Percentiles rank a stretch among this genome's conserved stretches.
phyloP scores from a whole-genome alignment of 495 filamentous ascomycete species.

The Sphaerosporella brunnea region DNA sequence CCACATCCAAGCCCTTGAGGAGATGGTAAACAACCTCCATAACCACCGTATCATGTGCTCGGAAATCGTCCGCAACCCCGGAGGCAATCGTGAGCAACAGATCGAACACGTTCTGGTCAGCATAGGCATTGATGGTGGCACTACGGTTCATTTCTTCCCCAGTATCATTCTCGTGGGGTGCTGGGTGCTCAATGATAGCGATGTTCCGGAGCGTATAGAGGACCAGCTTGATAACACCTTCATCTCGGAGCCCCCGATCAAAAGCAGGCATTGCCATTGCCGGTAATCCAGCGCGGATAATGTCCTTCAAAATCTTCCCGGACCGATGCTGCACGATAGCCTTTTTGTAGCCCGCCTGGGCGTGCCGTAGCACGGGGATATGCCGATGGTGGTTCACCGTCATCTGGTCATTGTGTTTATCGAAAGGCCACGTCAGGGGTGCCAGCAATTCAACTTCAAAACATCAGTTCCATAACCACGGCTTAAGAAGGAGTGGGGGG shows the following conservation, averaged over 20 bases:
- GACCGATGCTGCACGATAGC: slow-evolving; percentile 65
- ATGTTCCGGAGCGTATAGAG: slow-evolving; percentile 81
- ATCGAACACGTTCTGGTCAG: slow-evolving; percentile 75
- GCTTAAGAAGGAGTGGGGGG: background rate
- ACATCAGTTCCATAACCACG: too few relatives aligned
- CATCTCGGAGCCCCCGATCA: slow-evolving; percentile 63
- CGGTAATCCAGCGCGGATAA: slow-evolving; percentile 65
- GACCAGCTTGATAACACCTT: slow-evolving; percentile 82
- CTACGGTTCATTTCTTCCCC: slow-evolving; percentile 68
- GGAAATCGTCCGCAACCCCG: slow-evolving; percentile 79
- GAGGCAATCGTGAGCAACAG: slow-evolving; percentile 71
- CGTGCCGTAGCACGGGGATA: slow-evolving; percentile 68
- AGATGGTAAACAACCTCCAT: slow-evolving; percentile 85
- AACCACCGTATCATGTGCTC: slow-evolving; percentile 61
- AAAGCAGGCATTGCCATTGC: slow-evolving; percentile 63
- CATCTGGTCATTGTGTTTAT: slow-evolving; percentile 59
- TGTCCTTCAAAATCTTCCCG: slow-evolving; percentile 54
- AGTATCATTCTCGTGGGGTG: slow-evolving; percentile 34
- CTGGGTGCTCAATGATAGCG: slow-evolving; percentile 58
- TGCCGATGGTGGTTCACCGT: slow-evolving; percentile 87
- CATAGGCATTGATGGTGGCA: slow-evolving; percentile 69
- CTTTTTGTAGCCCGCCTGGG: slow-evolving; percentile 76
- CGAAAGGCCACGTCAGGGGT: slow-evolving; percentile 85
- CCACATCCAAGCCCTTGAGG: slow-evolving; percentile 72
- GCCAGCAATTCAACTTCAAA: slow-evolving; percentile 65